These are phyloP conservation scores for Talaromyces amestolkiae DNA, from an alignment of 2,329 filamentous ascomycete genomes.

Conservation along the genomic window DNA sequence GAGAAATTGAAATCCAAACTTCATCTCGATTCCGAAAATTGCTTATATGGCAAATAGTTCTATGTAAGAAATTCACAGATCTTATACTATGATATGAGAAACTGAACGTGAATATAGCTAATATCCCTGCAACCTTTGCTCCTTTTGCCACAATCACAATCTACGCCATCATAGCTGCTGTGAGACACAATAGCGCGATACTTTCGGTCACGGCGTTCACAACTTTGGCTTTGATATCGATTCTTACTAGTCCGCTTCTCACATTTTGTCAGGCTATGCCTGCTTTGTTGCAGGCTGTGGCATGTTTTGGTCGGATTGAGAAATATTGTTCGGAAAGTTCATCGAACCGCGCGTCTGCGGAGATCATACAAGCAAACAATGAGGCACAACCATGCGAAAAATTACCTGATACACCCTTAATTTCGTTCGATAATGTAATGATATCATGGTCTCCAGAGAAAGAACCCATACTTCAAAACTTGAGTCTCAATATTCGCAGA, in stretches of 20 bases:
- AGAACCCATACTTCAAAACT: background rate
- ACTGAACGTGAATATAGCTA: slow-evolving; percentile 25
- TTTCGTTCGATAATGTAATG: background rate
- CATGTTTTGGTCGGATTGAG: slow-evolving; percentile 43
- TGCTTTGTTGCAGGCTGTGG: slow-evolving; percentile 36
- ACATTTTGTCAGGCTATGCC: slow-evolving; percentile 29
- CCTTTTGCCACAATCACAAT: slow-evolving; percentile 30
- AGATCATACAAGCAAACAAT: background rate
- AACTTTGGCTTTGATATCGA: slow-evolving; percentile 15
- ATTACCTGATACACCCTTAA: background rate
- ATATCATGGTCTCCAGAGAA: background rate
- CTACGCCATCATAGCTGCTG: slow-evolving; percentile 23
- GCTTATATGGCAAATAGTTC: slow-evolving; percentile 3
- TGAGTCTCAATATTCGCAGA: background rate
- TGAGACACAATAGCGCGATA: slow-evolving; percentile 15
- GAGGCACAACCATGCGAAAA: background rate
- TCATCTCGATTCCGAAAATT: background rate
- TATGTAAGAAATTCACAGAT: background rate
- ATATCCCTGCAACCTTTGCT: slow-evolving; percentile 41
- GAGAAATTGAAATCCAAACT: background rate
- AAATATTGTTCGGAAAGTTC: slow-evolving; percentile 25
- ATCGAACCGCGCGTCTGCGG: background rate
- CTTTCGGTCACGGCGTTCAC: slow-evolving; percentile 2
- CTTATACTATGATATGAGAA: too few relatives aligned
- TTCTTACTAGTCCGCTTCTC: slow-evolving; percentile 25